Base-by-base conservation (phyloP, 1,139 yeast genomes). In the Suhomyces atakaporum region DNA sequence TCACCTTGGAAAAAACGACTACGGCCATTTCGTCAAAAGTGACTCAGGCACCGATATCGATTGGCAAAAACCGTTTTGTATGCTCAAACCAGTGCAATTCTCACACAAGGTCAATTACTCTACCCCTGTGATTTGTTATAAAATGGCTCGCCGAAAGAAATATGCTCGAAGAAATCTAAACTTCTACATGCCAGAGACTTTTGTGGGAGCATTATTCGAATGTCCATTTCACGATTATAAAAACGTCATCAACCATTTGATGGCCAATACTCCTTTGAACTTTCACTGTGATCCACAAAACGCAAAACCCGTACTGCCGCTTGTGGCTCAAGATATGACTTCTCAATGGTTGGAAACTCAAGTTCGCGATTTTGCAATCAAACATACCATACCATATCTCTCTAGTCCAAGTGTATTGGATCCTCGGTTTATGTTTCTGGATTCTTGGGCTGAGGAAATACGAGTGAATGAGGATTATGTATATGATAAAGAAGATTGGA, bases 201-300 rank as follows among this genome's bases (percentile, higher is more conserved):
- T 77, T 56, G 77, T 84, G 2, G 94, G 94, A 5, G 90, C 82
- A 0, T 46, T 84, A 6, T 84, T 71, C 53, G 72, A 73, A 44
- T 81, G 87, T 49, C 63, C 71, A 3, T 44, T 73, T 1, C 52
- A 46, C 6, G 56, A 40, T 38, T 43, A 25, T 46, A 37, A 36
- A 10, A 38, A 50, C 24, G 40, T 60, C 2, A 49, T 61, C 20
- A 44, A 49, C 27, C 43, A 43, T 9, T 45, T 57, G 18, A 33
- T 41, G 2, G 29, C 49, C 2, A 33, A 39, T 6, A 52, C 54
- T 10, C 44, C 54, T 12, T 32, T 60, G 13, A 47, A 53, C 1
- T 45, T 51, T 27, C 36, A 43, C n/a, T 76, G 83, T 47, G 66
- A 63, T 27, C 40, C 58, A 1, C 43, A 59, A 0, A 49, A 56